Evolutionary conservation across 2,329 filamentous ascomycete species (phyloP).

Genomic region (Ophiosphaerella korrae): DNA sequence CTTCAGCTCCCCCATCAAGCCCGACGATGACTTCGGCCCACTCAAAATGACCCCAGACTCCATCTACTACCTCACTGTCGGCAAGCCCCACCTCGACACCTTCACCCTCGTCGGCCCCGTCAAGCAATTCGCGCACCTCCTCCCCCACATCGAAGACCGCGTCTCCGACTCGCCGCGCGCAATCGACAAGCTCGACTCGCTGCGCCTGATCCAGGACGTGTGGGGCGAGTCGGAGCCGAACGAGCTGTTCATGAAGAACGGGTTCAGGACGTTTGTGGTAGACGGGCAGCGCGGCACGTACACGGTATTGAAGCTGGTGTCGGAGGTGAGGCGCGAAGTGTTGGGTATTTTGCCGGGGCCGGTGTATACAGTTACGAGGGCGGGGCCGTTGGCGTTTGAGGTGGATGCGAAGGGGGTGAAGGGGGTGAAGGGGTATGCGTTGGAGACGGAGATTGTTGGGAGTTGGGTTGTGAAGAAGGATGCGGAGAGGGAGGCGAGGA

Average conservation of each 20-base stretch:
- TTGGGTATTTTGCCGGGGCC: slow-evolving; percentile 13
- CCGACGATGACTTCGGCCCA: slow-evolving; percentile 18
- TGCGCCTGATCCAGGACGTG: slow-evolving; percentile 6
- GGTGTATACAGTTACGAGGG: slow-evolving; percentile 21
- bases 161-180: slow-evolving; percentile 23
- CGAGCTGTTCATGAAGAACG: slow-evolving; percentile 3
- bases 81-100: slow-evolving; percentile 25
- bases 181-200: slow-evolving; percentile 22
- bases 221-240: slow-evolving; percentile 8
- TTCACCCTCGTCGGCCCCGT: slow-evolving; percentile 24
- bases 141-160: slow-evolving; percentile 16
- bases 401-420: slow-evolving; percentile 2
- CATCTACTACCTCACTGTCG: slow-evolving; percentile 32
- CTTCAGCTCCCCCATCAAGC: slow-evolving; percentile 5
- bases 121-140: slow-evolving; percentile 19
- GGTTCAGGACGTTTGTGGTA: slow-evolving; percentile 18
- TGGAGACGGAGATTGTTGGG: slow-evolving; percentile 8
- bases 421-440: slow-evolving; percentile 5
- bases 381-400: slow-evolving; percentile 16
- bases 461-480: slow-evolving; percentile 7
- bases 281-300: slow-evolving; percentile 21
- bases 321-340: slow-evolving; percentile 15
- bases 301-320: slow-evolving; percentile 15
- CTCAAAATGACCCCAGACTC: slow-evolving; percentile 8
- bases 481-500: slow-evolving; percentile 14